Percentiles rank a stretch among this genome's conserved stretches.
phyloP scores from a whole-genome alignment of 257 asterid genomes.

The Parsonsia alboflavescens region DNA sequence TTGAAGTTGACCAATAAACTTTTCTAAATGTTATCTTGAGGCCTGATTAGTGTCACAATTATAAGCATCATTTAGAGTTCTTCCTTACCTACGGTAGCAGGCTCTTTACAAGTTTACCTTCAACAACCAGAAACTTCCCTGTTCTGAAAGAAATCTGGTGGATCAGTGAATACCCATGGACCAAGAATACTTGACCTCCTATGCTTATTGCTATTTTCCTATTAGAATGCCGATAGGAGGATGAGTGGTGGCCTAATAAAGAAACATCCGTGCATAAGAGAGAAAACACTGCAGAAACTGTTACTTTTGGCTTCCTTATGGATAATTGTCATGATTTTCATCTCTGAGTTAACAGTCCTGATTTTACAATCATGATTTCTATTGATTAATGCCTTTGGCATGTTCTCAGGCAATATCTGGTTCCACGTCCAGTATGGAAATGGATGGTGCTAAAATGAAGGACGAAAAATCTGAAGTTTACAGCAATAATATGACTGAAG shows the following conservation, averaged over 20 bases:
- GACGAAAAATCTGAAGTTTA: slow-evolving; percentile 68
- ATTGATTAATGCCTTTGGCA: not conserved
- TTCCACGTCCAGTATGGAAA: slow-evolving; percentile 57
- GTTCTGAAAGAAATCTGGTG: not conserved
- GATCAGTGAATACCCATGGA: not conserved
- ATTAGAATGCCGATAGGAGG: not conserved
- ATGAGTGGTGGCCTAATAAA: not conserved
- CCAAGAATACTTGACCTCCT: not conserved
- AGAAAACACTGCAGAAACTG: not conserved
- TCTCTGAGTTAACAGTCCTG: not conserved
- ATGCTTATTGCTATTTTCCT: not conserved
- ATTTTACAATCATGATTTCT: not conserved
- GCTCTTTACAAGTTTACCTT: not conserved
- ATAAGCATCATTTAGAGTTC: not conserved
- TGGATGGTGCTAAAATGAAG: slow-evolving; percentile 33
- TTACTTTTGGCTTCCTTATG: not conserved
- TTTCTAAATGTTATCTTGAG: not conserved
- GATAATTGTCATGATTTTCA: not conserved
- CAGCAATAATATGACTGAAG: slow-evolving; percentile 88
- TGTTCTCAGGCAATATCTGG: slow-evolving; percentile 62
- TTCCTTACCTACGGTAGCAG: not conserved
- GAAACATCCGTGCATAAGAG: not conserved
- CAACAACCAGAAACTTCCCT: not conserved
- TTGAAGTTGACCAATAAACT: not conserved
- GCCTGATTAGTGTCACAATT: not conserved